Base-by-base conservation (phyloP, 768 basidiomycete genomes). In the Sarcodon aspratus region DNA sequence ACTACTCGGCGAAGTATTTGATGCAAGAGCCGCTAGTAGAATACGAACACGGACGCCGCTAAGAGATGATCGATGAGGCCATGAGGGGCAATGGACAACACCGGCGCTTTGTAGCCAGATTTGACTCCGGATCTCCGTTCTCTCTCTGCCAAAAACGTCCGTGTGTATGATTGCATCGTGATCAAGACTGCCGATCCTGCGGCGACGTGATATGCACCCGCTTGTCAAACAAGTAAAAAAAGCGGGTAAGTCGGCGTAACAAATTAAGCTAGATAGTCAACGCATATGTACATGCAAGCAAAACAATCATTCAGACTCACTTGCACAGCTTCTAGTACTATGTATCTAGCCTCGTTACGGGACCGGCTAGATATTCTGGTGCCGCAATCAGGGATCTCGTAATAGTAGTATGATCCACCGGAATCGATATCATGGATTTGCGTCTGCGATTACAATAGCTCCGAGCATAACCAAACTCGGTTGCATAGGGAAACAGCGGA, bases 171-270 rank as follows among this genome's bases (percentile, higher is more conserved):
- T 63, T 98, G 95, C 35, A 96, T 74, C 10, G 93, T 93, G 59
- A 99, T 96, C 51, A 99, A 76, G 42, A 98, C 82, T 15, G 91
- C 94, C 70, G 98, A 95, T 18, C 95, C 95, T 36, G 95, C 96
- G 3, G 96, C 21, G 21, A 27, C 5, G 21, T 2, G 2, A 27
- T 57, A 99, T 97, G 60, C 96, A 99, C 2, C 96, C 96, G 51
- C 95, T 96, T 55, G n/a, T n/a, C n/a, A n/a, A n/a, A 27, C 21
- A 27, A 27, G n/a, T n/a, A n/a, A 27, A 27, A 27, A 27, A 27
- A 27, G 21, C 21, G 5, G 21, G 5, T 5, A 27, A 27, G 21
- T 27, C 5, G 21, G 21, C 21, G 5, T 5, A 27, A 27, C 21
- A 27, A 27, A 27, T 27, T 2, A 27, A 27, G 21, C 21, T 5